Evolutionary conservation across 2,329 filamentous ascomycete genomes (phyloP), one percentile per base, ranked within the genome.

Genomic region (Thyridium curvatum): DNA sequence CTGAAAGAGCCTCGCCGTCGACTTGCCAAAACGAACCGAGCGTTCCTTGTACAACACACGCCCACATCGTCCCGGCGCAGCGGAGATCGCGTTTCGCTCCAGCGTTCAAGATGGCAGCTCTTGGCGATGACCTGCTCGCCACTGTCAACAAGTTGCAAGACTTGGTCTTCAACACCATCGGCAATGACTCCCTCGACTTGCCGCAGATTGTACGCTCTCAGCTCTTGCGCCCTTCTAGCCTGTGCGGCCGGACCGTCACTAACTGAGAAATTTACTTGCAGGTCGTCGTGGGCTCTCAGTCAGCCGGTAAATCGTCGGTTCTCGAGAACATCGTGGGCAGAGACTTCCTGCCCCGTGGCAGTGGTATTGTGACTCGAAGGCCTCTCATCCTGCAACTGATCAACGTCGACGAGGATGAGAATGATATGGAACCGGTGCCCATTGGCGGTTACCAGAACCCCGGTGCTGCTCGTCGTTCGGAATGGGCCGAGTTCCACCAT

Each of bases 101-200:
- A 26, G 21, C 21, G 6, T 26, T 26, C 51, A 54, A 51, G 61
- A 98, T 97, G 93, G 86, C 93, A 60, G 82, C 91, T 57, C 82
- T 98, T 55, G 91, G 93, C 59, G 93, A 98, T 66, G 90, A 98
- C 67, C 73, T 98, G 66, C 79, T 98, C 61, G 81, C 79, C 53
- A 94, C 89, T 49, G 93, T 98, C 69, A 98, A 98, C 74, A 94
- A 94, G 74, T 76, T 98, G 57, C 93, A 98, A 67, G 93, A 97
- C 66, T 70, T 98, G 58, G 93, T 98, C 58, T 98, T 98, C 74
- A 98, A 98, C 70, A 98, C 93, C 52, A 98, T 98, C 64, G 93
- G 93, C 66, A 97, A 90, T 71, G 93, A 98, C 65, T 97, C 91
- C 38, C 77, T 98, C 45, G 93, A 98, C 66, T 72, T 98, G 41